These are phyloP conservation scores for Ceratocystis lukuohia DNA, from an alignment of 2,329 filamentous ascomycete genomes.

Conservation along the genomic window DNA sequence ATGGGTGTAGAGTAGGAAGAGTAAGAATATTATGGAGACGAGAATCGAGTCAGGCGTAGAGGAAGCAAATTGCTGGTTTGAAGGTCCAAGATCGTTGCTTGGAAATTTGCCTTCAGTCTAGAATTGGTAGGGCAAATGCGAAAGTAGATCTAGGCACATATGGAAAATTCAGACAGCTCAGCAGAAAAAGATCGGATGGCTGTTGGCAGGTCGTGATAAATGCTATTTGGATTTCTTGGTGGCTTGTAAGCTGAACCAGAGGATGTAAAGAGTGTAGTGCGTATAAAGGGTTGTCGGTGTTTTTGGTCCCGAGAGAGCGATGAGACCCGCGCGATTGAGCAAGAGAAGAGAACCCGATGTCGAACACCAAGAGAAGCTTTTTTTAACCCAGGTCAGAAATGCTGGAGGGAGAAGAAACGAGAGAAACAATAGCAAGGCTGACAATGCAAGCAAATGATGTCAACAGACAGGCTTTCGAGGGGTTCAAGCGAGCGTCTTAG, in stretches of 20 bases:
- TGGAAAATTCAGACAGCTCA: background rate
- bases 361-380: conserved; percentile 1
- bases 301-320: background rate
- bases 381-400: background rate
- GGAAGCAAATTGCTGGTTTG: background rate
- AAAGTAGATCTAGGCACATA: background rate
- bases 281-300: too few relatives aligned
- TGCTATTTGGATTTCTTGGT: background rate
- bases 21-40: background rate
- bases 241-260: background rate
- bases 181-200: background rate
- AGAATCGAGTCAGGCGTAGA: background rate
- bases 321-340: background rate
- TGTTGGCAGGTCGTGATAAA: background rate
- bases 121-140: background rate
- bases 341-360: background rate
- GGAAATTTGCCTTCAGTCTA: background rate
- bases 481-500: background rate
- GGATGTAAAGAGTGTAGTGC: background rate
- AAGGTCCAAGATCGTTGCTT: background rate
- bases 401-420: background rate
- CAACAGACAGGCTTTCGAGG: background rate
- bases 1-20: background rate
- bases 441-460: conserved; percentile 2
- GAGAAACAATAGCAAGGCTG: background rate